Base-by-base conservation (phyloP, 345 rosid genomes). In the Mangifera indica region DNA sequence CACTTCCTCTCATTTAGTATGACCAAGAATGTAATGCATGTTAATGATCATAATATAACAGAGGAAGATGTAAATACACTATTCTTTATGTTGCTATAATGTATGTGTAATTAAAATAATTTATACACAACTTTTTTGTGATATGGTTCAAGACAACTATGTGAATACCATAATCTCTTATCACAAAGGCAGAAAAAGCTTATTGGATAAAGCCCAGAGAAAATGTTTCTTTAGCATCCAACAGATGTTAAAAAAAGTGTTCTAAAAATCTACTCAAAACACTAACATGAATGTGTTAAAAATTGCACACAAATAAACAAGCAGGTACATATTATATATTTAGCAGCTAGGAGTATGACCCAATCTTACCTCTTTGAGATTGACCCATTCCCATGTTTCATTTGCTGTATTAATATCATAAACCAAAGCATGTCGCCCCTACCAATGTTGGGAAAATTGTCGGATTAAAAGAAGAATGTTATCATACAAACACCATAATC, bases 341-440 rank as follows among this genome's bases (percentile, higher is more conserved):
- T 18, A 72, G 57, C 24, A 49, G 40, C 55, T 59, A 29, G 62
- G 18, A 58, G 22, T 11, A 46, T 34, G 53, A 74, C 58, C 32
- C 21, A 48, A 66, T 66, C 54, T 76, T 87, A 93, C 99, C 97
- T 92, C 98, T 88, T 89, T 92, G 76, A 93, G 97, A 86, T 95
- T 84, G 77, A 95, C 97, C 98, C 96, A 92, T 80, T 95, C 98
- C 94, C 91, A 89, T 10, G 97, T 89, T 88, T 92, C 97, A 76
- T 83, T 76, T 22, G 77, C 80, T 14, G 98, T 84, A 75, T 84
- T 82, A 13, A 88, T 88, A 76, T 91, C 99, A 82, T 95, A 95
- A 74, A 95, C 94, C 86, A 95, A 84, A 77, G 89, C 93, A 88
- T 95, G 98, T 54, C 73, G 84, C 40, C 97, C 99, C 98, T 95